Base-by-base conservation (phyloP, 805 yeast genomes). In the Kluyveromyces wickerhamii region DNA sequence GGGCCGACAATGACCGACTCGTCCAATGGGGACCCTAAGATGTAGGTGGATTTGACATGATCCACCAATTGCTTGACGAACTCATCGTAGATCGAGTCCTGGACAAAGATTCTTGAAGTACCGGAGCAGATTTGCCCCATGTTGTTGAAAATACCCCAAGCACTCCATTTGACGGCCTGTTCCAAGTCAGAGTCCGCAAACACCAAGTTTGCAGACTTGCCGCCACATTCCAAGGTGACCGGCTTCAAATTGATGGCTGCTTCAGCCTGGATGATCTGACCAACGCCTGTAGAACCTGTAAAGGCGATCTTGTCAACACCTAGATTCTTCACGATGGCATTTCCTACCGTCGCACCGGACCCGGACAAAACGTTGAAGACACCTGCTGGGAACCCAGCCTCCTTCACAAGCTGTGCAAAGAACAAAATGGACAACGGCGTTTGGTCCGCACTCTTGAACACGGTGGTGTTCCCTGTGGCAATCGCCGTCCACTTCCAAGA, bases 111-210 rank as follows among this genome's bases (percentile, higher is more conserved):
- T 59, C 79, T 66, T 15, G 79, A 72, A 38, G 79, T 75, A 36
- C 79, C 79, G 32, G 78, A 71, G 57, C 81, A 74, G 42, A 74
- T 76, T 58, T 74, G 79, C 43, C 81, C 81, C 49, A 74, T 65
- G 59, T 74, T 74, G 59, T 62, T 67, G 62, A 73, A 73, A 42
- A 74, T 72, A 49, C 78, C 79, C 40, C 63, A 49, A 31, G 66
- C 69, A 4, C 70, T 69, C 71, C 76, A 72, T 43, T 69, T 66
- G 21, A 65, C 62, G 26, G 74, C 72, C 40, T 59, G 60, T 2
- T 66, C 70, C 16, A 69, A 41, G 45, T 68, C 64, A 12, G 71
- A 70, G 43, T 69, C 74, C 20, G 62, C 65, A 47, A 69, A 69
- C 3, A 70, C 60, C 19, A 69, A 49, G 40, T 65, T 56, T 4